Percentiles rank a stretch among this genome's conserved stretches.
phyloP scores from a whole-genome alignment of 305 asterid species.

The Solanum hybrid region DNA sequence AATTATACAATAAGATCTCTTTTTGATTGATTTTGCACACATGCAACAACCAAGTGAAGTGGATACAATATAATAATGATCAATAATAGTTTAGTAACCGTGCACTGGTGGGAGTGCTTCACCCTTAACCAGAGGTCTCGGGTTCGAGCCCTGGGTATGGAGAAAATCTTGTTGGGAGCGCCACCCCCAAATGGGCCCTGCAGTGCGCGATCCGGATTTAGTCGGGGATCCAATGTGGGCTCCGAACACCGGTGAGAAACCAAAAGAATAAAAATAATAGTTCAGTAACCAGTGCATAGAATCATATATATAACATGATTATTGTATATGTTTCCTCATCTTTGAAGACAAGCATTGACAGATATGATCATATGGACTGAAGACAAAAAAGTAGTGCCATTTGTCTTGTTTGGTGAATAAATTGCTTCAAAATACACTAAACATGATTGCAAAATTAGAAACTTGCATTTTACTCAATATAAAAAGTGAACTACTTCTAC shows the following conservation, averaged over 20 bases:
- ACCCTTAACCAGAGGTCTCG: neutral
- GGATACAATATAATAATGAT: neutral
- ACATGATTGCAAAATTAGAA: slow-evolving; percentile 38
- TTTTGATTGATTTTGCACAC: neutral
- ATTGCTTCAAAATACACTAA: slow-evolving; percentile 51
- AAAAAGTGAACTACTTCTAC: neutral
- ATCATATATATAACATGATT: neutral
- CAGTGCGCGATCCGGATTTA: neutral
- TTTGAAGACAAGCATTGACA: slow-evolving; percentile 3
- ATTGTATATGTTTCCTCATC: neutral
- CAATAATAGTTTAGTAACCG: neutral
- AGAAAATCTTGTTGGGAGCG: neutral
- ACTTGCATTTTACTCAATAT: slow-evolving; percentile 60
- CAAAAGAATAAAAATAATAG: neutral
- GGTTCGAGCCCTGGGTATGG: neutral
- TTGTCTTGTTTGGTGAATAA: slow-evolving; percentile 11
- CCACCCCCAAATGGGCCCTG: neutral
- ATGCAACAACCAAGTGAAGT: slow-evolving; percentile 3
- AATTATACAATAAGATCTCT: neutral
- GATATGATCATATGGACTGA: neutral
- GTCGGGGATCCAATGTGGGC: neutral
- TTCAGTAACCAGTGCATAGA: neutral
- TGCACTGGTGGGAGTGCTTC: neutral
- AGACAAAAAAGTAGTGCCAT: neutral
- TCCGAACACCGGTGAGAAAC: neutral